Evolutionary conservation across 805 yeast species (phyloP), one percentile per base, ranked within the genome.

Genomic region (Spathaspora arborariae): DNA sequence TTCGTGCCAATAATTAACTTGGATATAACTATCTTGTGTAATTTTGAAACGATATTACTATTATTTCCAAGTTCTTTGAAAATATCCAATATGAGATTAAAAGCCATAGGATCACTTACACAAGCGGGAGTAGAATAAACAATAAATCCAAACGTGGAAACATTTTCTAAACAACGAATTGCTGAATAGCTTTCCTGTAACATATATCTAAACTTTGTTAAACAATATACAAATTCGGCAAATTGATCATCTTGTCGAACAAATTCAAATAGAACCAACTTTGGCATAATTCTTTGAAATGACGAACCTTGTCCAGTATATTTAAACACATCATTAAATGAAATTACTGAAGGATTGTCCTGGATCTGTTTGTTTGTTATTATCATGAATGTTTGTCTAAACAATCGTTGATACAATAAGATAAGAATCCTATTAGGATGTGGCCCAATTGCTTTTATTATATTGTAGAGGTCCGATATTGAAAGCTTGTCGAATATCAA

Each of bases 1-100:
- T 59, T 55, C 6, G 56, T 53, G 4, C 75, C 74, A 3, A 70
- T 59, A 33, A 68, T 68, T 11, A 70, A 65, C n/a, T 60, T 56
- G n/a, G 51, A 46, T 16, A 70, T 58, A 13, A 64, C 53, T 4
- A 70, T 20, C 5, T 43, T 16, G 2, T 41, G 38, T 36, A 67
- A 37, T 44, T 64, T 59, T 9, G 52, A 48, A 15, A 57, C 44
- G 7, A 62, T 45, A 7, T 41, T 27, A n/a, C 46, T 40, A 9
- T 50, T 51, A 8, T 44, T 48, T 20, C 46, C 44, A 18, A 61
- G 50, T 36, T 48, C 43, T 8, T 56, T 49, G 16, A 59, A 49
- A 20, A 62, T 44, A 16, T 55, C 52, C n/a, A 62, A 59, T 2
- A 68, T 52, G 35, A 61, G 53, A 16, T 64, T 58, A 45, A 62